Conservation (phyloP, 176 grass and related monocot species). For the Cenchrus purpureus region DNA sequence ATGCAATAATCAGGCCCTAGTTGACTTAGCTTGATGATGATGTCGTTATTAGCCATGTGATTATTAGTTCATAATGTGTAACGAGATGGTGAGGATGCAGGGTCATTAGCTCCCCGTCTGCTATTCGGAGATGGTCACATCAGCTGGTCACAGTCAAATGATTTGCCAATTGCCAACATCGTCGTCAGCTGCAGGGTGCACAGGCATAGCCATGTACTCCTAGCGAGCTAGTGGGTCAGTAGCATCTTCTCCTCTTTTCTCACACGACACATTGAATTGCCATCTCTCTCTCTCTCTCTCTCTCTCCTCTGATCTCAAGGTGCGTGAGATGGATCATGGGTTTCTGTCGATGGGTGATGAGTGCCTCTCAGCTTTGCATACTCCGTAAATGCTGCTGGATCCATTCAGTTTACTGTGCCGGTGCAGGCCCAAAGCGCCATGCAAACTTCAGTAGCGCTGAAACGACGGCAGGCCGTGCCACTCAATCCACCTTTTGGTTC, state of each 20-base stretch:
- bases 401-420: slow-evolving; percentile 51
- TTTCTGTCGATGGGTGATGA: slow-evolving; percentile 20
- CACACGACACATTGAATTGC: too few species aligned
- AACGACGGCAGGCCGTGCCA: slow-evolving; percentile 11
- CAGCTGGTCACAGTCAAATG: slow-evolving; percentile 36
- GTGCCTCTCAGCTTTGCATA: slow-evolving; percentile 42
- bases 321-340: neutral
- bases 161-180: slow-evolving; percentile 43
- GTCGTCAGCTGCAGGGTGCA: slow-evolving; percentile 35
- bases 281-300: slow-evolving; percentile 5
- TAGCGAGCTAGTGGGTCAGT: neutral
- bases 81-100: neutral
- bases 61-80: neutral
- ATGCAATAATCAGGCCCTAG: neutral
- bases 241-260: slow-evolving; percentile 20
- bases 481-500: neutral
- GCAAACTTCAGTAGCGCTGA: slow-evolving; percentile 15
- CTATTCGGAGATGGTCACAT: slow-evolving; percentile 39
- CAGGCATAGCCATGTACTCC: neutral
- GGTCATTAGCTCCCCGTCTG: slow-evolving; percentile 5
- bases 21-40: neutral
- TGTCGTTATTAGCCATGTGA: neutral
- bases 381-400: slow-evolving; percentile 32
- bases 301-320: slow-evolving; percentile 4
- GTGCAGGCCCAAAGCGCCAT: slow-evolving; percentile 5